These are phyloP conservation scores for Chaetothyriales sp. DNA, from an alignment of 2,329 filamentous ascomycete genomes.

Conservation along the genomic window DNA sequence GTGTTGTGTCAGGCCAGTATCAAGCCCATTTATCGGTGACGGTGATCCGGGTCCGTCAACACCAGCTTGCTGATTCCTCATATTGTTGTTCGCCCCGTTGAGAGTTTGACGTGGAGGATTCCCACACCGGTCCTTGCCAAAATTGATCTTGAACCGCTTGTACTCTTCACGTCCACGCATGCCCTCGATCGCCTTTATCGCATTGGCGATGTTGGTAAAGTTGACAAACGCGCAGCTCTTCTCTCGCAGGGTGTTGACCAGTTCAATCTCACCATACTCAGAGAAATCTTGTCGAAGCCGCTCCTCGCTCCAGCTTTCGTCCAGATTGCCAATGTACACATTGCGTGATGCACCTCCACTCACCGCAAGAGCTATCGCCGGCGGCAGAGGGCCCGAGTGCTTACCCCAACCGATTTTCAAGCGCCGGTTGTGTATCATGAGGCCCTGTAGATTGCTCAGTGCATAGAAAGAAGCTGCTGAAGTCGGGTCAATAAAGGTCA, in stretches of 20 bases:
- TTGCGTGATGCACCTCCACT: constrained; percentile 96
- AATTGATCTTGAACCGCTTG: constrained; percentile 98
- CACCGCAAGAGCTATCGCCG: constrained; percentile 87
- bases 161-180: constrained; percentile 92
- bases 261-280: constrained; percentile 92
- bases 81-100: constrained; percentile 44
- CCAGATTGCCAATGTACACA: constrained; percentile 93
- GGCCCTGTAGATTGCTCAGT: constrained; percentile 85
- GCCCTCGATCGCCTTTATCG: constrained; percentile 97
- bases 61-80: constrained; percentile 26
- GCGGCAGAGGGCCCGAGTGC: constrained; percentile 89
- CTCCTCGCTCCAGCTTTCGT: constrained; percentile 95
- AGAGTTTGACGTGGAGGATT: constrained; percentile 84
- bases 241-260: constrained; percentile 90
- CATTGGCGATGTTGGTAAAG: constrained; percentile 98
- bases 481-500: constrained; percentile 97
- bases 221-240: constrained; percentile 99
- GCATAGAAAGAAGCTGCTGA: constrained; percentile 96
- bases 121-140: constrained; percentile 94
- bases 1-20: constrained; percentile 39
- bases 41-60: constrained; percentile 41
- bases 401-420: constrained; percentile 99
- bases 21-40: constrained; percentile 43
- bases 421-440: constrained; percentile 98
- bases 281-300: constrained; percentile 90